These are phyloP conservation scores for Trichoderma semiorbis DNA, from an alignment of 2,329 filamentous ascomycete species.

Conservation along the genomic window DNA sequence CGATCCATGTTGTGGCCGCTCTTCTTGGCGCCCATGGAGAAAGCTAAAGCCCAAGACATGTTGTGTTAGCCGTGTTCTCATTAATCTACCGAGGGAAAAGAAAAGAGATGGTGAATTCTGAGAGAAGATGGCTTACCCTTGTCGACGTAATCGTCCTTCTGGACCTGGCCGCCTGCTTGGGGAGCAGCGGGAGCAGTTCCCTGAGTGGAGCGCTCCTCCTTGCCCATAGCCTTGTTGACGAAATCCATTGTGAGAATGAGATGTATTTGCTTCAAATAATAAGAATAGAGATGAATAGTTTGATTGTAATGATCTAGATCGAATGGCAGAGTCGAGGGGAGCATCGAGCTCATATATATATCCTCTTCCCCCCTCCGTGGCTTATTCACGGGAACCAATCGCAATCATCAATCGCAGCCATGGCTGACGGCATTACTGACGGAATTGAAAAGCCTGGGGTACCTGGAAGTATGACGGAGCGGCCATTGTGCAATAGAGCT, in stretches of 20 bases:
- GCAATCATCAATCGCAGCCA: neutral
- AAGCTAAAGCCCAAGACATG: conserved; percentile 23
- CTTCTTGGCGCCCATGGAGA: conserved; percentile 32
- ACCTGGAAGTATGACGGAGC: neutral
- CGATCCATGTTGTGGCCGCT: conserved; percentile 34
- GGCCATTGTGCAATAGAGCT: neutral
- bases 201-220: conserved; percentile 19
- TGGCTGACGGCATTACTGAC: neutral
- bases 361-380: neutral
- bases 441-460: neutral
- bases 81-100: neutral
- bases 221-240: conserved; percentile 34
- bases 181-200: conserved; percentile 17
- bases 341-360: neutral
- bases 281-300: neutral
- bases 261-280: neutral
- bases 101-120: neutral
- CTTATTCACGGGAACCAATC: neutral
- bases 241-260: conserved; percentile 34
- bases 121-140: conserved; percentile 30
- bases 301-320: neutral
- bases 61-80: neutral
- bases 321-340: neutral
- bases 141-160: conserved; percentile 35
- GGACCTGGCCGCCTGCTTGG: neutral